phyloP scores from a whole-genome alignment of 225 moss, liverwort and hornwort genomes.

The Neckera pumila region DNA sequence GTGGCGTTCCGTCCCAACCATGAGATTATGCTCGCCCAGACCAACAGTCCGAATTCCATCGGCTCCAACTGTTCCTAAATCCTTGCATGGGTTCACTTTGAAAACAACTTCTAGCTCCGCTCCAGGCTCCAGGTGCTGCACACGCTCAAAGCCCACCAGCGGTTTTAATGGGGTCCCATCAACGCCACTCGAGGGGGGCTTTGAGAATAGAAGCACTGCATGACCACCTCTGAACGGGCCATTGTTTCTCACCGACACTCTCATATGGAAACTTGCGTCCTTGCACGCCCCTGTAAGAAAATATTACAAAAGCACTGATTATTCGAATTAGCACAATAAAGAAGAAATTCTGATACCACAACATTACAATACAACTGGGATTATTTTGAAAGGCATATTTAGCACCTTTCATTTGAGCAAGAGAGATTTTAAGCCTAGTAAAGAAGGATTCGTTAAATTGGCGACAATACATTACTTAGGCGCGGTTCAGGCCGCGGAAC shows the following conservation, averaged over 20 bases:
- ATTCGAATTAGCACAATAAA: neutral
- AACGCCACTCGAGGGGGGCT: conserved; percentile 21
- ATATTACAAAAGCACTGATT: neutral
- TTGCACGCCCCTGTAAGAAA: conserved; percentile 3
- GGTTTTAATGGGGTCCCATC: conserved; percentile 36
- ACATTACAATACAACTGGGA: neutral
- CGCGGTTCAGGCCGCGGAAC: neutral
- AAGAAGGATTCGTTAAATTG: neutral
- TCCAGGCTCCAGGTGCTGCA: conserved; percentile 7
- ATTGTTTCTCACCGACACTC: conserved; percentile 24
- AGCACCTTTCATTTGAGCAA: neutral
- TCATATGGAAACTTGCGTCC: conserved; percentile 10
- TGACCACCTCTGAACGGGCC: conserved; percentile 21
- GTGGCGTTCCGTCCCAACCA: neutral
- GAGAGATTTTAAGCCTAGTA: neutral
- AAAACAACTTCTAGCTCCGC: neutral
- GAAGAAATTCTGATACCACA: neutral
- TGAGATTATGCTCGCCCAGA: conserved; percentile 16
- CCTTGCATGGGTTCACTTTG: conserved; percentile 16
- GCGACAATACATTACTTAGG: neutral
- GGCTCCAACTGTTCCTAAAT: conserved; percentile 5
- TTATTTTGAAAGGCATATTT: neutral
- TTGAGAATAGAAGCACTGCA: conserved; percentile 37
- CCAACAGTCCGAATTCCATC: conserved; percentile 10
- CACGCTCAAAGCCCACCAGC: conserved; percentile 40